Conservation (phyloP, 306 rosid genomes). For the Vigna angularis region DNA sequence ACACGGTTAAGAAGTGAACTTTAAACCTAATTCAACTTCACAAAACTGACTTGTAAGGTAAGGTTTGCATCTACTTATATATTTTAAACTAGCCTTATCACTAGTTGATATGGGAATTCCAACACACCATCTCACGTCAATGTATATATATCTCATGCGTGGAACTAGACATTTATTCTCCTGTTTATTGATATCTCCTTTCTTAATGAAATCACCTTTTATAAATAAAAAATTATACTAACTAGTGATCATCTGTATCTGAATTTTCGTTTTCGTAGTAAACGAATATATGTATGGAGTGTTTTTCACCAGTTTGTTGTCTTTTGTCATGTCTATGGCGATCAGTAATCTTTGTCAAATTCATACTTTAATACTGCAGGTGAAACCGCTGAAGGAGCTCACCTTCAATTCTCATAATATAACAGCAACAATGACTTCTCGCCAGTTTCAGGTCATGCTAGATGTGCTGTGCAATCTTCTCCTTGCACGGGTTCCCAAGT, state of each 20-base stretch:
- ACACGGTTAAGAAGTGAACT: too few species aligned
- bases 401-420: slow-evolving; percentile 85
- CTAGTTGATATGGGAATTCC: too few species aligned
- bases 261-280: neutral
- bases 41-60: too few species aligned
- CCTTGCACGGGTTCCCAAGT: slow-evolving; percentile 92
- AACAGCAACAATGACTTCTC: slow-evolving; percentile 95
- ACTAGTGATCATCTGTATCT: neutral
- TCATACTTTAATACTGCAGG: slow-evolving; percentile 60
- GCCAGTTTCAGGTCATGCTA: slow-evolving; percentile 95
- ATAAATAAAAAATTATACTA: neutral
- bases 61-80: too few species aligned
- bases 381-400: slow-evolving; percentile 96
- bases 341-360: slow-evolving; percentile 25
- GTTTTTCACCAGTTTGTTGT: slow-evolving; percentile 23
- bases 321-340: slow-evolving; percentile 12
- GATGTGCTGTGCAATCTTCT: slow-evolving; percentile 94
- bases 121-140: too few species aligned
- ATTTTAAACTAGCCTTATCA: too few species aligned
- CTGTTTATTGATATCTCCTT: neutral
- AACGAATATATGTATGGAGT: slow-evolving; percentile 9
- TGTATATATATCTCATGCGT: too few species aligned
- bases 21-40: too few species aligned
- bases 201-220: neutral
- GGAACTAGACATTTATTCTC: neutral